A percentile compares a stretch with the other conserved stretches of the same genome.
These are phyloP conservation scores for Trypanosoma boissoni DNA, from an alignment of 208 protist species.

Conservation along the genomic window DNA sequence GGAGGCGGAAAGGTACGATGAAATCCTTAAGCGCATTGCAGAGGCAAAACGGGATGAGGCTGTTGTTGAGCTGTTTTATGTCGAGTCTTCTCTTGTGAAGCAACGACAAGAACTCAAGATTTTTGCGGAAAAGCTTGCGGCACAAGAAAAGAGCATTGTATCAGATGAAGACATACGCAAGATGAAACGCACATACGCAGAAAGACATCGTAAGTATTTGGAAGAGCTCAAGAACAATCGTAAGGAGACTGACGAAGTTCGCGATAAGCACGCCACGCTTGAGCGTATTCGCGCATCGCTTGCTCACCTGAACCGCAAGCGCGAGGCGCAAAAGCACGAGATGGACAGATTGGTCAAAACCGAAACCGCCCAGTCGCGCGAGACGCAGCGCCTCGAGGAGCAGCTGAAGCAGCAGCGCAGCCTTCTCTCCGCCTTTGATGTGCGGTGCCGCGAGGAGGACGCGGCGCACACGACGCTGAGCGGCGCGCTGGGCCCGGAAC, in stretches of 20 bases:
- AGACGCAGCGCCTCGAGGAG: constrained; percentile 59
- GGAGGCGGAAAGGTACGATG: constrained; percentile 92
- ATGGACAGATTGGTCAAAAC: constrained; percentile 46
- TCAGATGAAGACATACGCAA: constrained; percentile 69
- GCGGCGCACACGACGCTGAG: constrained; percentile 34
- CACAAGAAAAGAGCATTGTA: constrained; percentile 68
- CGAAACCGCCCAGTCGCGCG: constrained; percentile 44
- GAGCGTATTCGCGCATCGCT: constrained; percentile 69
- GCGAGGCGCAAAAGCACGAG: constrained; percentile 53
- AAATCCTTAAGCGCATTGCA: constrained; percentile 42
- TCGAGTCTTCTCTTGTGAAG: constrained; percentile 73
- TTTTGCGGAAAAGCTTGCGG: constrained; percentile 46
- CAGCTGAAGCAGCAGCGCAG: constrained; percentile 65
- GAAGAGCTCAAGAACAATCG: constrained; percentile 72
- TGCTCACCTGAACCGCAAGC: constrained; percentile 63
- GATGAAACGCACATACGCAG: constrained; percentile 72
- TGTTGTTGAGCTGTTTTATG: constrained; percentile 89
- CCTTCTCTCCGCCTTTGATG: constrained; percentile 57
- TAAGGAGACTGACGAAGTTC: constrained; percentile 55
- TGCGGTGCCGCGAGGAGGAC: constrained; percentile 56
- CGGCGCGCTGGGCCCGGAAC: constrained; percentile 37
- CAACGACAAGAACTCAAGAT: constrained; percentile 63
- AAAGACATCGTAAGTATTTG: constrained; percentile 74
- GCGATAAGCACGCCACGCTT: constrained; percentile 55
- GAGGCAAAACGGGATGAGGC: constrained; percentile 63